Evolutionary conservation across 75 land plant species (phyloP).

Genomic region (Pinus tabuliformis): DNA sequence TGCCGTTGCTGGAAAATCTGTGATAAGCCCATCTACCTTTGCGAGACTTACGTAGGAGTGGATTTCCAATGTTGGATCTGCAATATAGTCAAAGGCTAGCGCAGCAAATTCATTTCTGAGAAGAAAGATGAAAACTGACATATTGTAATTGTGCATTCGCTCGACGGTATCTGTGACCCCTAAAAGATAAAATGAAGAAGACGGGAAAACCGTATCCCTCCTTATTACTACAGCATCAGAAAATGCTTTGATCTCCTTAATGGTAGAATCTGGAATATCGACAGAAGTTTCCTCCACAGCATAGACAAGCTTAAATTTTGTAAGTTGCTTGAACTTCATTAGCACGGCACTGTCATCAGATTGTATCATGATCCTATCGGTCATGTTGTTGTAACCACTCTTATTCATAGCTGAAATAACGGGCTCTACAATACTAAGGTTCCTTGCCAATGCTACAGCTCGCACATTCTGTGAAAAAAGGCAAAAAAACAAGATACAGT

Average conservation of each 20-base stretch:
- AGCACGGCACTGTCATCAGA: constrained; percentile 72
- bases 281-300: constrained; percentile 15
- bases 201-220: constrained; percentile 25
- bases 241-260: constrained; percentile 39
- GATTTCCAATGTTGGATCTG: constrained; percentile 74
- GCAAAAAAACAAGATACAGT: no score
- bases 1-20: constrained; percentile 83
- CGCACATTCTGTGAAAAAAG: constrained; percentile 7
- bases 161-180: constrained; percentile 34
- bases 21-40: constrained; percentile 69
- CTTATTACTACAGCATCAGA: constrained; percentile 43
- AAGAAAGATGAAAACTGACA: constrained; percentile 54
- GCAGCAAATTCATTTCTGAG: constrained; percentile 57
- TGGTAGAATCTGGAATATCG: constrained; percentile 17
- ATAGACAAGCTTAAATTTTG: constrained; percentile 37
- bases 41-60: constrained; percentile 28
- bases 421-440: background rate
- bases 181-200: constrained; percentile 19
- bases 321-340: constrained; percentile 22
- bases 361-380: constrained; percentile 32
- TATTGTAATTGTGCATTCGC: constrained; percentile 48
- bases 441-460: background rate
- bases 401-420: background rate
- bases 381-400: background rate
- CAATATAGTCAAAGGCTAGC: constrained; percentile 50